Percentiles rank a stretch among this genome's conserved stretches.
These are phyloP conservation scores for Colletotrichum tabaci DNA, from an alignment of 2,329 filamentous ascomycete genomes.

Conservation along the genomic window DNA sequence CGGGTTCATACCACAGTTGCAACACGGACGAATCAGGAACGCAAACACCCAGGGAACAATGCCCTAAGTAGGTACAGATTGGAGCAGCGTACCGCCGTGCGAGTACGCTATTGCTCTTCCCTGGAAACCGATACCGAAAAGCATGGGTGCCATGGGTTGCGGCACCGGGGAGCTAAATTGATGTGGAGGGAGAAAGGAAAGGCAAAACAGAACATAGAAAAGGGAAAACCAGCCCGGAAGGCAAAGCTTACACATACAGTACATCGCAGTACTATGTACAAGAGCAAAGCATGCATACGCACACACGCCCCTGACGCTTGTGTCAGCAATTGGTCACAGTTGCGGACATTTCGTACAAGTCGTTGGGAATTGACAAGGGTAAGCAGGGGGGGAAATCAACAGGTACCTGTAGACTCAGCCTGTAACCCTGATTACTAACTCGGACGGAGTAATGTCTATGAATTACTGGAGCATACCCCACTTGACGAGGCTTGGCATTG, in stretches of 20 bases:
- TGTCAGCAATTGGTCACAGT: slow-evolving; percentile 21
- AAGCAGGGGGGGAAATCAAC: neutral
- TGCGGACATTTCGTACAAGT: slow-evolving; percentile 11
- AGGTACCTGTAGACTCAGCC: slow-evolving; percentile 11
- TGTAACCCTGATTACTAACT: slow-evolving; percentile 5
- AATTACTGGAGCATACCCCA: neutral
- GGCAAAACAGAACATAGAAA: neutral
- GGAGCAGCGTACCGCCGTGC: neutral
- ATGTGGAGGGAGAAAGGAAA: neutral
- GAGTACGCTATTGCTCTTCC: neutral
- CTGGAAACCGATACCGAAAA: neutral
- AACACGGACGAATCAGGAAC: slow-evolving; percentile 29
- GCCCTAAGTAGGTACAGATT: slow-evolving; percentile 8
- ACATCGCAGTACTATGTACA: neutral
- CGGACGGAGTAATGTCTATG: neutral
- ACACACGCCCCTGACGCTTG: neutral
- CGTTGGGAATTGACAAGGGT: neutral
- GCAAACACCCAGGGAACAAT: slow-evolving; percentile 17
- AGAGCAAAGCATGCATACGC: neutral
- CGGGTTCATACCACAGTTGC: slow-evolving; percentile 22
- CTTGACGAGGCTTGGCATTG: slow-evolving; percentile 2
- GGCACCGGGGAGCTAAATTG: neutral
- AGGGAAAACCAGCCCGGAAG: neutral
- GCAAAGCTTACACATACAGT: neutral
- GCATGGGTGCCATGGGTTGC: neutral